Percentiles rank a stretch among this genome's conserved stretches.
Evolutionary conservation across 1,284 basidiomycete species (phyloP).

Genomic region (Heterobasidion occidentale): DNA sequence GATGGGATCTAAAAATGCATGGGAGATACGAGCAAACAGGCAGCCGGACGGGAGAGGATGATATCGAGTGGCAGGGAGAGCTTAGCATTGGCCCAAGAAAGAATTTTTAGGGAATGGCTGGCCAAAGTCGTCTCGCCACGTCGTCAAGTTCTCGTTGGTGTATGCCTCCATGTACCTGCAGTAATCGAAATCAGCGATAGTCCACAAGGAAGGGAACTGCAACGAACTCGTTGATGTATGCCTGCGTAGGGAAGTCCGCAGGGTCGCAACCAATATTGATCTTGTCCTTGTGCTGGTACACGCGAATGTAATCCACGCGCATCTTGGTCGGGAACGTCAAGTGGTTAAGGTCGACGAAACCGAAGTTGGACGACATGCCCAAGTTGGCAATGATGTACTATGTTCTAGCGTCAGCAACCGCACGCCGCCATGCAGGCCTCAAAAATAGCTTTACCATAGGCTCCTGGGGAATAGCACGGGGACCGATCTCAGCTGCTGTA

Average conservation of each 20-base stretch:
- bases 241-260: conserved; percentile 63
- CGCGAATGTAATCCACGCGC: conserved; percentile 77
- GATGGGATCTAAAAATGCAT: not conserved
- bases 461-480: conserved; percentile 75
- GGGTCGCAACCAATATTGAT: conserved; percentile 85
- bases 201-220: not conserved
- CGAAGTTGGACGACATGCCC: conserved; percentile 78
- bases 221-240: conserved; percentile 65
- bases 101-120: conserved; percentile 57
- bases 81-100: conserved; percentile 44
- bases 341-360: conserved; percentile 54
- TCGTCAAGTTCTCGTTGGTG: conserved; percentile 30
- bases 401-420: not conserved
- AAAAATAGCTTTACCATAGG: conserved; percentile 51
- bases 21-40: not conserved
- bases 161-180: conserved; percentile 28
- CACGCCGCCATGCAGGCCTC: not conserved
- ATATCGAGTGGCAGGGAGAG: not conserved
- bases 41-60: no score
- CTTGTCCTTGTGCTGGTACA: conserved; percentile 64
- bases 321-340: conserved; percentile 66
- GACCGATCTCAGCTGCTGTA: conserved; percentile 53
- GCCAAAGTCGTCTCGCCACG: conserved; percentile 38
- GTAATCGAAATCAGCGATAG: no score
- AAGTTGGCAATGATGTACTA: conserved; percentile 77